Conservation (phyloP, 495 filamentous ascomycete species). For the Penicillium malachiteum region DNA sequence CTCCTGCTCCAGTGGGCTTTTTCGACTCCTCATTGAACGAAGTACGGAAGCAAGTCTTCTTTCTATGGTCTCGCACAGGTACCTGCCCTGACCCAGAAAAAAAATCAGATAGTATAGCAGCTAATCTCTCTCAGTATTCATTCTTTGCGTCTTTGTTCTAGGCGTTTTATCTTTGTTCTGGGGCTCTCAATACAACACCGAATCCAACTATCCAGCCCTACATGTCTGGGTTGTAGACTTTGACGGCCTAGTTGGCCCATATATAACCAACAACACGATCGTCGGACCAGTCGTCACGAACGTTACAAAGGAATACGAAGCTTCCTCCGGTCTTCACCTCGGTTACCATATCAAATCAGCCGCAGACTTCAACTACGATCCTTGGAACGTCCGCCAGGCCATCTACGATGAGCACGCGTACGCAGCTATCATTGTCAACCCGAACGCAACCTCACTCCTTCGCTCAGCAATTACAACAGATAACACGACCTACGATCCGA, state of each 20-base stretch:
- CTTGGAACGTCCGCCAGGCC: constrained; percentile 56
- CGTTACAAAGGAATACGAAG: constrained; percentile 35
- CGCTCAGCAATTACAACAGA: constrained; percentile 53
- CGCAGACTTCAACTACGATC: constrained; percentile 56
- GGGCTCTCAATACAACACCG: constrained; percentile 53
- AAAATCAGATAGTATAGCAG: not conserved
- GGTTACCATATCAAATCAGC: constrained; percentile 53
- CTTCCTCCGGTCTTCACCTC: constrained; percentile 32
- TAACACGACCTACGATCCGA: constrained; percentile 63
- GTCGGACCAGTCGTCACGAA: constrained; percentile 56
- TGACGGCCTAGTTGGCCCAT: constrained; percentile 56
- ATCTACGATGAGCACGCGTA: constrained; percentile 63
- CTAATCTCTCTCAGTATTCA: constrained; percentile 39
- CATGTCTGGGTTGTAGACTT: constrained; percentile 66
- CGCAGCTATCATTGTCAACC: constrained; percentile 63
- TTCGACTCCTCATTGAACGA: constrained; percentile 49
- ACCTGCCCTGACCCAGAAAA: not conserved
- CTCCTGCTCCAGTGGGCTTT: constrained; percentile 48
- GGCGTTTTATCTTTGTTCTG: constrained; percentile 59
- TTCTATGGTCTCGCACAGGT: constrained; percentile 28
- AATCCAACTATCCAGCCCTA: constrained; percentile 47
- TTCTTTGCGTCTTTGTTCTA: constrained; percentile 55
- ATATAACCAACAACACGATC: constrained; percentile 44
- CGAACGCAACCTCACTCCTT: constrained; percentile 63
- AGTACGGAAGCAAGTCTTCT: constrained; percentile 45